These are phyloP conservation scores for Ulmus americana DNA, from an alignment of 331 rosid species.

Conservation along the genomic window DNA sequence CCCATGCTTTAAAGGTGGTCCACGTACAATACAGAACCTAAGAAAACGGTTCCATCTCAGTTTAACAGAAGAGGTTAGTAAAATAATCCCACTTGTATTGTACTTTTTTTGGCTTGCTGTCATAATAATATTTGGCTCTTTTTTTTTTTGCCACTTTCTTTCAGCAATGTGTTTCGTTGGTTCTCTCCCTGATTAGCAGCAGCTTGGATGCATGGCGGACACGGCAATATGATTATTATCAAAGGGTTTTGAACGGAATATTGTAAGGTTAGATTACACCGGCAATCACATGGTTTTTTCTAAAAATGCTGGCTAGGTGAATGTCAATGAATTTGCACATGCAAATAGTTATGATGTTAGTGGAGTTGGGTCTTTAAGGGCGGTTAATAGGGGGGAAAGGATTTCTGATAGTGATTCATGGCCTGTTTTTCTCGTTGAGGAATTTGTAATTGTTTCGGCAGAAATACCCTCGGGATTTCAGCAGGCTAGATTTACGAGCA, in stretches of 20 bases:
- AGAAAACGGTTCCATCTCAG: constrained; percentile 85
- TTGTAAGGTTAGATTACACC: constrained; percentile 45
- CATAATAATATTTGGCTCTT: neutral
- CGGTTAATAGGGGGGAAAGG: constrained; percentile 23
- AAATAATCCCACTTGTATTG: constrained; percentile 8
- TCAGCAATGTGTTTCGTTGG: constrained; percentile 98
- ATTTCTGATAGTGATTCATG: constrained; percentile 25
- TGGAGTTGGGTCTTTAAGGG: constrained; percentile 28
- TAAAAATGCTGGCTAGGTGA: constrained; percentile 32
- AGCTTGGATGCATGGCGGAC: constrained; percentile 99
- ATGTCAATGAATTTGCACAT: constrained; percentile 17
- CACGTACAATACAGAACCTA: constrained; percentile 85
- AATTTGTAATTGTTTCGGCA: constrained; percentile 25
- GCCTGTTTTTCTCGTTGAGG: constrained; percentile 37
- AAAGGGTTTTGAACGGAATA: constrained; percentile 92
- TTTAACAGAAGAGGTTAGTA: constrained; percentile 87
- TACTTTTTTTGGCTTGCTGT: constrained; percentile 22
- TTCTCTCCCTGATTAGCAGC: constrained; percentile 87
- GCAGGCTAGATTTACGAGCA: constrained; percentile 30
- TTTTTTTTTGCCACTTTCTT: neutral
- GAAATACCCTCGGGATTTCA: constrained; percentile 18
- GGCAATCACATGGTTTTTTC: constrained; percentile 30
- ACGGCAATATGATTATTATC: constrained; percentile 94
- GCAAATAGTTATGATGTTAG: constrained; percentile 15
- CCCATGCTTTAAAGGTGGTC: constrained; percentile 97